Base-by-base conservation (phyloP, 2,329 filamentous ascomycete genomes). In the Neoarthrinium moseri region DNA sequence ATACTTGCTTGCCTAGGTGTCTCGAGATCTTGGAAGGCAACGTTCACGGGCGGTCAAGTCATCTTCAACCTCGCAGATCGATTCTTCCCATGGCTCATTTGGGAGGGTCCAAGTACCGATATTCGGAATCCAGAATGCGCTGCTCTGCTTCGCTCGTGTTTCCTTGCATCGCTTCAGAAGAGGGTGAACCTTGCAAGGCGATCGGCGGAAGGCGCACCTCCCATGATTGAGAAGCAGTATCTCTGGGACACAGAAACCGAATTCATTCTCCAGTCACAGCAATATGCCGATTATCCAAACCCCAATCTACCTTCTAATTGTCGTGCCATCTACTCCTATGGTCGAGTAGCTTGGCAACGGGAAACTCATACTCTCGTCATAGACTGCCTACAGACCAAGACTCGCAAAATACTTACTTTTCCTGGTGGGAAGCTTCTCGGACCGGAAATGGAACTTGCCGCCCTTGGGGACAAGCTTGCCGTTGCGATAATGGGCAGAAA, bases 311-410 rank as follows among this genome's bases (percentile, higher is more conserved):
- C n/a, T 20, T 21, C 15, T 15, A 29, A 30, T 20, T 18, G 21
- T 7, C 24, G 15, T 3, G n/a, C 41, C 13, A 7, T 44, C 12
- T 45, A 45, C 17, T 33, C 23, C 11, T 12, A 45, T 39, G 33
- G 43, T 13, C 33, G 20, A 15, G 39, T 45, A 37, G 34, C 43
- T 10, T 45, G 43, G 43, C 33, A 39, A 15, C n/a, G 11, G 18
- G 35, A 38, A 12, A 38, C 17, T 6, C 34, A 45, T 27, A 39
- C 23, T 4, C 12, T 45, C 21, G 43, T 45, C 12, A 12, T 45
- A 10, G 43, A 45, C 21, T 15, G 23, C 24, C 12, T 45, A 11
- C 43, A 10, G n/a, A 26, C n/a, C 23, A 26, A 23, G 3, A 29
- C 18, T 6, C n/a, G 43, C 7, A 29, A 39, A 23, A 30, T 45